Conservation (phyloP, 352 stramenopile species). For the Vaucheria bursata region DNA sequence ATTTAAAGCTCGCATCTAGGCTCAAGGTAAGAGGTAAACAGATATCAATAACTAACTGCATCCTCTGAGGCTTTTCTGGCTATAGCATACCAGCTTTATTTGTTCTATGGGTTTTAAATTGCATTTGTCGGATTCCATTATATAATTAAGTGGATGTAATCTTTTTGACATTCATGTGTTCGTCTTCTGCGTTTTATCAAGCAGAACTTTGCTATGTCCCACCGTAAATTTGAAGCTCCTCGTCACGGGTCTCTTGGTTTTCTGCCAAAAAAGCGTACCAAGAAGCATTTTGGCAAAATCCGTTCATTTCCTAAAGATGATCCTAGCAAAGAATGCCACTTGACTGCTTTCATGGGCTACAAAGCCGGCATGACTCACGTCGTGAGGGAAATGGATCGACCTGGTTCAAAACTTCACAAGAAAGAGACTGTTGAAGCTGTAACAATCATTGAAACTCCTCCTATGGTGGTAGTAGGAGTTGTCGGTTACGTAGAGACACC, state of each 20-base stretch:
- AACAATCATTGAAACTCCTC: conserved; percentile 96
- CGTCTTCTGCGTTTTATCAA: too few relatives aligned
- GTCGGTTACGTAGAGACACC: conserved; percentile 99
- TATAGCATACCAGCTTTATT: too few relatives aligned
- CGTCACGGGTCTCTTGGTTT: conserved; percentile 95
- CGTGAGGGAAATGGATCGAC: conserved; percentile 93
- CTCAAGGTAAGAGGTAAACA: too few relatives aligned
- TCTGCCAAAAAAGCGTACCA: conserved; percentile 99
- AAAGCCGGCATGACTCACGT: conserved; percentile 99
- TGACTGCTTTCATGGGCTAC: conserved; percentile 99
- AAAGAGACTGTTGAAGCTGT: conserved; percentile 99
- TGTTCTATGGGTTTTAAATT: too few relatives aligned
- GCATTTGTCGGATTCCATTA: too few relatives aligned
- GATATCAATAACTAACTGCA: too few relatives aligned
- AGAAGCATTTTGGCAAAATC: conserved; percentile 96
- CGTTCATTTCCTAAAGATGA: conserved; percentile 98
- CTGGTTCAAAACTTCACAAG: conserved; percentile 98
- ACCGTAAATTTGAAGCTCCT: conserved; percentile 95
- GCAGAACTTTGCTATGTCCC: too few relatives aligned
- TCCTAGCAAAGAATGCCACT: conserved; percentile 82
- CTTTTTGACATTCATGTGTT: conserved; percentile 4
- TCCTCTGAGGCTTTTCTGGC: too few relatives aligned
- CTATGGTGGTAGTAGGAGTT: conserved; percentile 98
- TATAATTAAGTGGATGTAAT: too few relatives aligned
- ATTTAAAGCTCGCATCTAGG: too few relatives aligned